phyloP scores from a whole-genome alignment of 805 yeast genomes.

The Sporopachydermia quercuum region DNA sequence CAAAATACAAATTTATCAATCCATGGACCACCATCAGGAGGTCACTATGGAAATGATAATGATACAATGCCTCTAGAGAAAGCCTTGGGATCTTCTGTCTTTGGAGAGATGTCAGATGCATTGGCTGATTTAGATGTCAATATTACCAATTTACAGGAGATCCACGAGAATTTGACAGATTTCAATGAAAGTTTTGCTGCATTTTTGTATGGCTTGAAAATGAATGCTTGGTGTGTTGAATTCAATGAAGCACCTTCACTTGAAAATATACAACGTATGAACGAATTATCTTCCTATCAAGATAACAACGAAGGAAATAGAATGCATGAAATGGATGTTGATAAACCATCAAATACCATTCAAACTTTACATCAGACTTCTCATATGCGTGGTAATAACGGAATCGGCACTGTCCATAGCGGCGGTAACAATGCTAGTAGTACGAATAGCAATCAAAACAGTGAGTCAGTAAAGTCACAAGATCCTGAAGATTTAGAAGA shows the following conservation, averaged over 20 bases:
- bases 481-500: conserved; percentile 3
- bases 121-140: conserved; percentile 39
- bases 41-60: conserved; percentile 10
- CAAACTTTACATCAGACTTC: background rate
- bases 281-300: background rate
- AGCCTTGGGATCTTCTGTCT: conserved; percentile 7
- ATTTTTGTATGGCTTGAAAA: conserved; percentile 62
- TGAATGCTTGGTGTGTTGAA: conserved; percentile 83
- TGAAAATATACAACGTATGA: background rate
- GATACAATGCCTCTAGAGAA: conserved; percentile 8
- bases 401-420: background rate
- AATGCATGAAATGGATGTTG: background rate
- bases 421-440: background rate
- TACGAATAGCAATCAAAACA: no score
- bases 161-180: conserved; percentile 45
- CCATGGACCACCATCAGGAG: conserved; percentile 8
- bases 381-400: no score
- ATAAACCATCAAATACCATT: background rate
- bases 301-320: background rate
- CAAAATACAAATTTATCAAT: conserved; percentile 3
- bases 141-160: conserved; percentile 36
- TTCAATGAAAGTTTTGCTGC: conserved; percentile 73
- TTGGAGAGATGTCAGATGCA: conserved; percentile 18
- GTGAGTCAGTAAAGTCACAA: conserved; percentile 3
- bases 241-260: conserved; percentile 24